A percentile compares a stretch with the other conserved stretches of the same genome.
phyloP scores from a whole-genome alignment of 805 yeast genomes.

The Brettanomyces bruxellensis region DNA sequence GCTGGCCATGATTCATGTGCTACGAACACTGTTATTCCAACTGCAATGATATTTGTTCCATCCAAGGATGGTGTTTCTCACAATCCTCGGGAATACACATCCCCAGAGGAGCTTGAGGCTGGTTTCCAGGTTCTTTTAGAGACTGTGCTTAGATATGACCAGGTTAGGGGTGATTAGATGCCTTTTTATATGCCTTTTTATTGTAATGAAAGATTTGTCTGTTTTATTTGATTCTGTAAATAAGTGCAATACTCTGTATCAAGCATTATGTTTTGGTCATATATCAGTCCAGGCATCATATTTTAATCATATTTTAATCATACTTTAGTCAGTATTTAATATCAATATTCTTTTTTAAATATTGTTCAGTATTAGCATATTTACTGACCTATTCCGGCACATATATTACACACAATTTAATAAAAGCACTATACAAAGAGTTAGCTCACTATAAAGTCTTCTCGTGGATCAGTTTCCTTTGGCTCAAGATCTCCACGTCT shows the following conservation, averaged over 20 bases:
- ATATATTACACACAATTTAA: background rate
- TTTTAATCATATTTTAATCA: no score
- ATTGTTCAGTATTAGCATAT: no score
- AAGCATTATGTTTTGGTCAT: no score
- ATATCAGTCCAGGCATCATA: no score
- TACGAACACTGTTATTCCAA: constrained; percentile 46
- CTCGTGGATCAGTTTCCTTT: background rate
- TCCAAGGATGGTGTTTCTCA: constrained; percentile 57
- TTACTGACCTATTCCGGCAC: no score
- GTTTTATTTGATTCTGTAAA: no score
- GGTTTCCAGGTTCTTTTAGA: constrained; percentile 50
- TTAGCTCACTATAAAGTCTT: background rate
- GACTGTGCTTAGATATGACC: constrained; percentile 27
- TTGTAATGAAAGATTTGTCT: no score
- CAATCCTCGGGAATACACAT: constrained; percentile 53
- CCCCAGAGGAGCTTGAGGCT: constrained; percentile 50
- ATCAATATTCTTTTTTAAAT: no score
- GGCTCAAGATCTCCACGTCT: constrained; percentile 1
- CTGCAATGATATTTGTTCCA: constrained; percentile 67
- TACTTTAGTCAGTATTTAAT: no score
- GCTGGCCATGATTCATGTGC: constrained; percentile 69
- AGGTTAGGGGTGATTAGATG: constrained; percentile 1
- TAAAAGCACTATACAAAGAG: background rate
- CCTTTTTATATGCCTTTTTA: background rate
- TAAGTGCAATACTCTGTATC: no score